Percentiles rank a stretch among this genome's conserved stretches.
Conservation (phyloP, 257 asterid species). For the Mentha longifolia region DNA sequence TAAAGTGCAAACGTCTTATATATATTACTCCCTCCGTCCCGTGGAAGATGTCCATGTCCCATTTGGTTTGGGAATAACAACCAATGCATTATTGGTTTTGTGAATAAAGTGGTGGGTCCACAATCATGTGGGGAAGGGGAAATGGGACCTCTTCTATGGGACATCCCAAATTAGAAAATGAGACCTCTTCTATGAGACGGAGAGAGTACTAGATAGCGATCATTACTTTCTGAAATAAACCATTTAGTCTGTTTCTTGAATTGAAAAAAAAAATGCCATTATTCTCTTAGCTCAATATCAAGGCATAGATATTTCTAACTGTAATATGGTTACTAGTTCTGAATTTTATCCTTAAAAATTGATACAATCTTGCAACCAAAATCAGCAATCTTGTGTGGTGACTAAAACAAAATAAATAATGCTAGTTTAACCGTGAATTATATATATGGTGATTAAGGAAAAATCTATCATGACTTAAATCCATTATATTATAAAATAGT, state of each 20-base stretch:
- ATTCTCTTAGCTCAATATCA: not conserved
- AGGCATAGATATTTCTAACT: conserved; percentile 8
- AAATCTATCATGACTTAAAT: conserved; percentile 7
- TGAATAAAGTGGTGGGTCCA: no score
- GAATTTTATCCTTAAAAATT: not conserved
- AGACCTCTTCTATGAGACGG: no score
- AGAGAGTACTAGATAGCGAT: not conserved
- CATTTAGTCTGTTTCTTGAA: not conserved
- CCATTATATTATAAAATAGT: not conserved
- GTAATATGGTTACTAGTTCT: not conserved
- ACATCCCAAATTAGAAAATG: no score
- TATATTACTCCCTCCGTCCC: no score
- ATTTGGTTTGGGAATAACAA: no score
- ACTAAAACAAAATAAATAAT: not conserved
- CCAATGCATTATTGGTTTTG: no score
- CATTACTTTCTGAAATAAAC: not conserved
- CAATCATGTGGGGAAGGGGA: no score
- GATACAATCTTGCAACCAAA: conserved; percentile 19
- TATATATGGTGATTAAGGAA: conserved; percentile 3
- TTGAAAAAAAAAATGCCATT: not conserved
- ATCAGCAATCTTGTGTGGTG: conserved; percentile 25
- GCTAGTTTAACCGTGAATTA: not conserved
- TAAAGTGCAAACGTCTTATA: not conserved
- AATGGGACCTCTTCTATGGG: no score
- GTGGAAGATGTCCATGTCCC: no score